Percentiles rank a stretch among this genome's conserved stretches.
These are phyloP conservation scores for Dryas integrifolia DNA, from an alignment of 331 rosid species.

Conservation along the genomic window DNA sequence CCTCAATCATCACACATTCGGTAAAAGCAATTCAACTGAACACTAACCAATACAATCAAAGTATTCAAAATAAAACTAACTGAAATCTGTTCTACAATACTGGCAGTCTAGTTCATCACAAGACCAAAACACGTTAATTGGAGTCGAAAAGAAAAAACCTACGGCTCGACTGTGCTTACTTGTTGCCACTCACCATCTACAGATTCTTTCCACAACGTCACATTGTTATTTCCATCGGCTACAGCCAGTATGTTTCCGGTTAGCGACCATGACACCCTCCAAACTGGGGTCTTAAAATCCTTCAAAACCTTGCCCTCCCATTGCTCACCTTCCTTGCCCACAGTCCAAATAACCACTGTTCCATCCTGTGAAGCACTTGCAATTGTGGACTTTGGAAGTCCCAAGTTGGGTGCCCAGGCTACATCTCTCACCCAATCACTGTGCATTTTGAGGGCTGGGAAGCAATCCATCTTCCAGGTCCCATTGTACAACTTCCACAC, in stretches of 20 bases:
- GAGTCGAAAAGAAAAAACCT: slow-evolving; percentile 20
- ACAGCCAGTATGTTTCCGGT: slow-evolving; percentile 51
- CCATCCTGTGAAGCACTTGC: slow-evolving; percentile 54
- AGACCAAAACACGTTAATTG: neutral
- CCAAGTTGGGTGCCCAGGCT: slow-evolving; percentile 55
- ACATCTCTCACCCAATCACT: slow-evolving; percentile 47
- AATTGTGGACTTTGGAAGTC: slow-evolving; percentile 48
- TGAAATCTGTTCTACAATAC: neutral
- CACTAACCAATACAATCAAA: neutral
- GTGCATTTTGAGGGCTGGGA: slow-evolving; percentile 45
- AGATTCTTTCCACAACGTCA: slow-evolving; percentile 52
- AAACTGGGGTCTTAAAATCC: slow-evolving; percentile 46
- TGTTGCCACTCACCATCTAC: slow-evolving; percentile 50
- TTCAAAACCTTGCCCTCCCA: slow-evolving; percentile 45
- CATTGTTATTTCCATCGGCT: slow-evolving; percentile 40
- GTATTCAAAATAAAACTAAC: slow-evolving; percentile 15
- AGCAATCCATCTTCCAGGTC: slow-evolving; percentile 48
- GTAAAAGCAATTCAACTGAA: neutral
- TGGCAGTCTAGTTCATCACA: slow-evolving; percentile 17
- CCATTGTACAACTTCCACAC: slow-evolving; percentile 48
- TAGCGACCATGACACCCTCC: slow-evolving; percentile 53
- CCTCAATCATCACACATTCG: slow-evolving; percentile 1
- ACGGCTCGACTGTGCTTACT: slow-evolving; percentile 42
- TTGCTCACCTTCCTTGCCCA: slow-evolving; percentile 45
- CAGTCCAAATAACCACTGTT: slow-evolving; percentile 44